phyloP scores from a whole-genome alignment of 352 stramenopile genomes.

The Bremia lactucae region DNA sequence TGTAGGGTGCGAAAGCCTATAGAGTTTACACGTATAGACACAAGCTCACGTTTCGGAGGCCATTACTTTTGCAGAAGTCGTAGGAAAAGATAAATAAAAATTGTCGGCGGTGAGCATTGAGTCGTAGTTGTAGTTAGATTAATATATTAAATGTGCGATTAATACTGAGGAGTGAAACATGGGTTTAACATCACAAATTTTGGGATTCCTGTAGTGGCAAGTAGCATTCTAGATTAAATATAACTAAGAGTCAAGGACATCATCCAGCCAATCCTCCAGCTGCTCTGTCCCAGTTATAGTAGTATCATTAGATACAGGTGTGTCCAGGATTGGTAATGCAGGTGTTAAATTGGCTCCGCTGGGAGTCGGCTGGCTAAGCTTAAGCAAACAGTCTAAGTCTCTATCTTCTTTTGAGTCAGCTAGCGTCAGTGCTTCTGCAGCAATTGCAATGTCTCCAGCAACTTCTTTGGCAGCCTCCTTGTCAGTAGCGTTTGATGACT shows the following conservation, averaged over 20 bases:
- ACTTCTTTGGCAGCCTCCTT: constrained; percentile 1
- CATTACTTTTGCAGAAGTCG: too few relatives aligned
- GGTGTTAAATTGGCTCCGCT: constrained; percentile 1
- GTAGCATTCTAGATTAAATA: constrained; percentile 2
- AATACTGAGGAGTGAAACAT: too few relatives aligned
- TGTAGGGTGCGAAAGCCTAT: too few relatives aligned
- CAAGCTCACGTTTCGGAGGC: too few relatives aligned
- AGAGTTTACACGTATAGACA: too few relatives aligned
- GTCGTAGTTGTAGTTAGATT: too few relatives aligned
- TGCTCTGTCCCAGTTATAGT: constrained; percentile 20
- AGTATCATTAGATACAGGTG: constrained; percentile 1
- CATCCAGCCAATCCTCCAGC: constrained; percentile 64
- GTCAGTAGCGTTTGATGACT: constrained; percentile 14
- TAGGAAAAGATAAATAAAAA: too few relatives aligned
- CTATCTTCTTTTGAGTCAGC: not conserved
- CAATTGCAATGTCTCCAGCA: not conserved
- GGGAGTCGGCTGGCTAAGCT: constrained; percentile 22
- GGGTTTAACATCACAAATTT: too few relatives aligned
- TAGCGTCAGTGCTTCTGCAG: not conserved
- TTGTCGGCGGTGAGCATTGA: too few relatives aligned
- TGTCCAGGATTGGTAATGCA: not conserved
- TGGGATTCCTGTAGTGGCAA: too few relatives aligned
- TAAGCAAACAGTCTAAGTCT: constrained; percentile 36
- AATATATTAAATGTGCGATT: too few relatives aligned
- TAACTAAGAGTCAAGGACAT: constrained; percentile 33